A percentile compares a stretch with the other conserved stretches of the same genome.
Conservation (phyloP, 352 stramenopile genomes). For the Saprolegnia diclina region DNA sequence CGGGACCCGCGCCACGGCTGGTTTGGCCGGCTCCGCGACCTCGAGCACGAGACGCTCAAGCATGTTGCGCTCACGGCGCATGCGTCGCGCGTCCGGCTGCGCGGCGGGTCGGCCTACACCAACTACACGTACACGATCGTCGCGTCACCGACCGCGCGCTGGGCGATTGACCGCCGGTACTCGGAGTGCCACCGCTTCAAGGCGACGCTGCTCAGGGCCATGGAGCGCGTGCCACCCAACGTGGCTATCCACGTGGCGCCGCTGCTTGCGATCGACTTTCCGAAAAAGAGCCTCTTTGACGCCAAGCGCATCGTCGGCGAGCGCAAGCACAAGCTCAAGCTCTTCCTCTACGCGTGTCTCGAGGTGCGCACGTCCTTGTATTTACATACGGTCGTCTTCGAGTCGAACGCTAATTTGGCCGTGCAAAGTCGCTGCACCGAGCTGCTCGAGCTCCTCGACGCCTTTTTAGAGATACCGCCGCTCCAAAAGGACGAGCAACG, state of each 20-base stretch:
- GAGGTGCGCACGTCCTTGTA: conserved; percentile 6
- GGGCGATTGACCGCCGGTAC: conserved; percentile 22
- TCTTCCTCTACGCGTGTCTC: conserved; percentile 16
- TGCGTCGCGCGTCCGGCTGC: conserved; percentile 1
- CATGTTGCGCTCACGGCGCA: conserved; percentile 18
- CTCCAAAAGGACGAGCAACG: conserved; percentile 5
- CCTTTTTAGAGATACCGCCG: conserved; percentile 11
- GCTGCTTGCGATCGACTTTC: conserved; percentile 10
- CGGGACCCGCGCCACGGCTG: conserved; percentile 15
- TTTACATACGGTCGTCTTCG: conserved; percentile 5
- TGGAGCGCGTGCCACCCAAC: neutral
- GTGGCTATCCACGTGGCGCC: conserved; percentile 13
- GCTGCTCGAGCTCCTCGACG: conserved; percentile 18
- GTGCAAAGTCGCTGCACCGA: neutral
- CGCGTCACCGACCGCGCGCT: conserved; percentile 1
- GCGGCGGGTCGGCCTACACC: conserved; percentile 10
- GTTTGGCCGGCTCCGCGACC: conserved; percentile 8
- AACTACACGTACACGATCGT: conserved; percentile 26
- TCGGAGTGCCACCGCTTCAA: conserved; percentile 24
- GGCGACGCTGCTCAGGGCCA: neutral
- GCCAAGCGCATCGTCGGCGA: conserved; percentile 22
- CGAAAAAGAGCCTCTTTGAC: conserved; percentile 19
- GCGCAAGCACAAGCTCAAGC: conserved; percentile 22
- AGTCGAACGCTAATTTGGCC: neutral
- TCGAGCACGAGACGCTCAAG: conserved; percentile 14